A percentile compares a stretch with the other conserved stretches of the same genome.
Conservation (phyloP, 805 yeast genomes). For the Danielozyma ontarioensis region DNA sequence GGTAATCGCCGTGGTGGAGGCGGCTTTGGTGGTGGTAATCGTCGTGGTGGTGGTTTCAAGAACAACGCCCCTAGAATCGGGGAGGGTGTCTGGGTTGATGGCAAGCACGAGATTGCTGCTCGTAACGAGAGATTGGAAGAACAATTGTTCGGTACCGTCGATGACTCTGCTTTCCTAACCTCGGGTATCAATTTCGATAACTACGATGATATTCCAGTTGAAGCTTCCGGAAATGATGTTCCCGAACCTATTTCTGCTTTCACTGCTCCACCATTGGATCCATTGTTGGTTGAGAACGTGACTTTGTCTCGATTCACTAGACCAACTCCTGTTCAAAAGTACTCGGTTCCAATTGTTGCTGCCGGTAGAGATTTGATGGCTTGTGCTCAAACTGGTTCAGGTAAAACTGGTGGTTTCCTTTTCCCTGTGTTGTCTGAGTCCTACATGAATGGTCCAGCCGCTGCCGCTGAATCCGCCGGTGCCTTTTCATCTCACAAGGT, state of each 20-base stretch:
- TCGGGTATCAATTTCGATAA: constrained; percentile 98
- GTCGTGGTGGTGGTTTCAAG: constrained; percentile 17
- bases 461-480: constrained; percentile 42
- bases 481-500: constrained; percentile 70
- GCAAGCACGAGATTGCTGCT: constrained; percentile 81
- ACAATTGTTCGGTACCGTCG: constrained; percentile 78
- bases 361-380: constrained; percentile 92
- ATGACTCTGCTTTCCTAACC: constrained; percentile 73
- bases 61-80: constrained; percentile 38
- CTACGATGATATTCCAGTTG: constrained; percentile 98
- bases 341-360: constrained; percentile 88
- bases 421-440: constrained; percentile 96
- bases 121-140: constrained; percentile 64
- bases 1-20: constrained; percentile 26
- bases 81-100: constrained; percentile 82
- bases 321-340: constrained; percentile 96
- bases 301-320: constrained; percentile 82
- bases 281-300: constrained; percentile 80
- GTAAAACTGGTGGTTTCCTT: constrained; percentile 99
- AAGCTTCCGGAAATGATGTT: constrained; percentile 90
- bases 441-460: constrained; percentile 81
- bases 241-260: constrained; percentile 90
- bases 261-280: constrained; percentile 89
- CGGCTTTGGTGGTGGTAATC: constrained; percentile 21
- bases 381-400: constrained; percentile 98